Evolutionary conservation across 352 stramenopile species (phyloP).

Genomic region (Phytophthora kernoviae): DNA sequence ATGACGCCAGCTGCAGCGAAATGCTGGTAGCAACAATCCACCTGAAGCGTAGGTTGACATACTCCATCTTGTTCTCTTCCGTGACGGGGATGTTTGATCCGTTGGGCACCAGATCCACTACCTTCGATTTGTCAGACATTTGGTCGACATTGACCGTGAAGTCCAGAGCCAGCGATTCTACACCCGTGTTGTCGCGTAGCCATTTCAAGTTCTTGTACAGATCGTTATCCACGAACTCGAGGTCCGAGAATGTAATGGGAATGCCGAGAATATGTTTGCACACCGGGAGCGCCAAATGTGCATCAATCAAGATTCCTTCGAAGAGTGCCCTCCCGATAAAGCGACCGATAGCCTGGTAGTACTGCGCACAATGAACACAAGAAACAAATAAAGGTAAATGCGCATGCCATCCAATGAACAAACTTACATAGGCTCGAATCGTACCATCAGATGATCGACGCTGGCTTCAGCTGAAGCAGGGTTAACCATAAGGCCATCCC

Average conservation of each 20-base stretch:
- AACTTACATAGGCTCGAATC: conserved; percentile 2
- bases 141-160: conserved; percentile 86
- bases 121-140: conserved; percentile 73
- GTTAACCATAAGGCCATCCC: conserved; percentile 87
- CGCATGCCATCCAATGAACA: neutral
- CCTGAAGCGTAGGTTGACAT: conserved; percentile 93
- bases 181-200: conserved; percentile 77
- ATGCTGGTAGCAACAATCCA: conserved; percentile 85
- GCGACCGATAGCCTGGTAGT: conserved; percentile 88
- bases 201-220: conserved; percentile 88
- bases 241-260: conserved; percentile 90
- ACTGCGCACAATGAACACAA: conserved; percentile 37
- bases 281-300: conserved; percentile 82
- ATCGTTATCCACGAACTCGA: conserved; percentile 91
- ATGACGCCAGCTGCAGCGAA: conserved; percentile 91
- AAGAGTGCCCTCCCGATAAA: conserved; percentile 90
- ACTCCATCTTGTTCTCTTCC: conserved; percentile 97
- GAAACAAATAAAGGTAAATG: conserved; percentile 8
- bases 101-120: conserved; percentile 95
- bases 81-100: conserved; percentile 95
- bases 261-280: conserved; percentile 92
- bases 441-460: conserved; percentile 86
- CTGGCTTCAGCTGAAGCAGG: conserved; percentile 80
- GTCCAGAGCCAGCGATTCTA: conserved; percentile 81
- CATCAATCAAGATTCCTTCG: conserved; percentile 87